Percentiles rank a stretch among this genome's conserved stretches.
phyloP scores from a whole-genome alignment of 1,284 basidiomycete species.

The Violaceomyces palustris region DNA sequence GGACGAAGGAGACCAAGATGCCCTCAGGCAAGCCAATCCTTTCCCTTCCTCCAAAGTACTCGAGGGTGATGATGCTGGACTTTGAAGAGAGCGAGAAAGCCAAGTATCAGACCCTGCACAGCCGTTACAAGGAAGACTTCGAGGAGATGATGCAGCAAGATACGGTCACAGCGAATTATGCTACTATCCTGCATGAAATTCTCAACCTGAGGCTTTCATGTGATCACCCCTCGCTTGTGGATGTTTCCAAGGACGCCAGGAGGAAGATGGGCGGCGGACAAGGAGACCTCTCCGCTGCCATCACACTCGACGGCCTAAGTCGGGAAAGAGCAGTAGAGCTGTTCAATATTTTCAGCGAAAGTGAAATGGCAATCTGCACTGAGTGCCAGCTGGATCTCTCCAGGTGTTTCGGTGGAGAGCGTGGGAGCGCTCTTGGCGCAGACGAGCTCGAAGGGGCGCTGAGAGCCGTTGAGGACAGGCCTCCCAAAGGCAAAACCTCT shows the following conservation, averaged over 20 bases:
- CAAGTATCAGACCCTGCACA: constrained; percentile 83
- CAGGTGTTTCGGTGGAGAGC: constrained; percentile 1
- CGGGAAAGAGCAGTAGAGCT: constrained; percentile 69
- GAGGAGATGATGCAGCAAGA: constrained; percentile 79
- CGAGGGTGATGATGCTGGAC: constrained; percentile 77
- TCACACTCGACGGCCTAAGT: constrained; percentile 76
- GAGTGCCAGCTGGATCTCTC: constrained; percentile 75
- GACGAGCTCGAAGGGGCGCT: constrained; percentile 58
- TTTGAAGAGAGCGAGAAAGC: constrained; percentile 76
- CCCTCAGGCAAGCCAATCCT: constrained; percentile 79
- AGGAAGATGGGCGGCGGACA: constrained; percentile 54
- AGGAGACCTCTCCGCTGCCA: constrained; percentile 62
- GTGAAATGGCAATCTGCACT: constrained; percentile 76
- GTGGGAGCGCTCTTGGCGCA: constrained; percentile 26
- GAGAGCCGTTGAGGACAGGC: no score
- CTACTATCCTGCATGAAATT: constrained; percentile 86
- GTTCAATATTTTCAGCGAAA: constrained; percentile 74
- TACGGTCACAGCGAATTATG: constrained; percentile 89
- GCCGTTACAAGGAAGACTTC: constrained; percentile 83
- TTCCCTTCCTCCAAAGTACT: constrained; percentile 72
- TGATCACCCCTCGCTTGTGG: constrained; percentile 87
- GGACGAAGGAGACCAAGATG: constrained; percentile 84
- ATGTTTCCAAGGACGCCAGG: constrained; percentile 55
- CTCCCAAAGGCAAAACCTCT: no score
- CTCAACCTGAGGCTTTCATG: constrained; percentile 81